A percentile compares a stretch with the other conserved stretches of the same genome.
Evolutionary conservation across 2,329 filamentous ascomycete species (phyloP).

Genomic region (Aspergillus oerlinghausenensis): DNA sequence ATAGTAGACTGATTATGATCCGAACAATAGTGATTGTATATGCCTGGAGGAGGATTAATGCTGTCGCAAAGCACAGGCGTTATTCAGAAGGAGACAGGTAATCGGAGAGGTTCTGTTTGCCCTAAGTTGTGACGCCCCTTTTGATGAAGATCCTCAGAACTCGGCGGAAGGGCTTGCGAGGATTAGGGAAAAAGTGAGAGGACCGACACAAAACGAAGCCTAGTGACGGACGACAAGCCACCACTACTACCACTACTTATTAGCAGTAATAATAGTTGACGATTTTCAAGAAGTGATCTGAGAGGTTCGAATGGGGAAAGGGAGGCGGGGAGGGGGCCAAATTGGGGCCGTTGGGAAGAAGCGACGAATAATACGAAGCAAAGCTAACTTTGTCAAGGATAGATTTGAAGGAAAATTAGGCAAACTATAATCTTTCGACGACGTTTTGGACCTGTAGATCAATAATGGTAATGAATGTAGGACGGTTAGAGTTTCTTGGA

Average conservation of each 20-base stretch:
- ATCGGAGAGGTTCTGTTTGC: background rate
- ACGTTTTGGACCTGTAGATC: background rate
- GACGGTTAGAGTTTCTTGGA: constrained; percentile 6
- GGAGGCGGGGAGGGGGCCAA: background rate
- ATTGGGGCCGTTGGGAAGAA: background rate
- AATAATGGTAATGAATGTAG: constrained; percentile 4
- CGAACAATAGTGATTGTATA: background rate
- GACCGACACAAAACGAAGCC: background rate
- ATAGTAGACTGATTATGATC: background rate
- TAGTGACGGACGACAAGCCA: background rate
- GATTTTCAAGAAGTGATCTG: background rate
- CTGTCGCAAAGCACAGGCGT: background rate
- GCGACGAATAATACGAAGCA: background rate
- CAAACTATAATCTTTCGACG: background rate
- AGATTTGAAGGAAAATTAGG: background rate
- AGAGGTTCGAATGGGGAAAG: background rate
- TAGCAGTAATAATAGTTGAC: background rate
- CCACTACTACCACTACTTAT: background rate
- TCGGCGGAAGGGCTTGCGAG: background rate
- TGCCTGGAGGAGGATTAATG: background rate
- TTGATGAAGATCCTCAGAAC: background rate
- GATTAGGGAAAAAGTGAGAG: background rate
- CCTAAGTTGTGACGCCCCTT: background rate
- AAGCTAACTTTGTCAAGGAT: background rate
- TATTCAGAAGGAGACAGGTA: background rate